Conservation (phyloP, 306 rosid species). For the Prunus mira region DNA sequence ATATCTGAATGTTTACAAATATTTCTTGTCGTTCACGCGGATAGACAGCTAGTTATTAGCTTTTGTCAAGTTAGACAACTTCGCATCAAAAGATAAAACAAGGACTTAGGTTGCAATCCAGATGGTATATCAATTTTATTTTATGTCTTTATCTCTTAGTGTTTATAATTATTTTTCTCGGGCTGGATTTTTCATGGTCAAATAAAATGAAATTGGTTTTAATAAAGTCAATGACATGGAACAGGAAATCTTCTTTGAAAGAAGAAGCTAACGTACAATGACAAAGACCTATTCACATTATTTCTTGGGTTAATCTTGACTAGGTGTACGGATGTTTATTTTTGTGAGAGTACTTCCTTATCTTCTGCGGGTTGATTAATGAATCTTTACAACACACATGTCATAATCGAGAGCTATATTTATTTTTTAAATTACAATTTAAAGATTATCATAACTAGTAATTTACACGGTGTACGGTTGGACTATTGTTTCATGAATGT, state of each 20-base stretch:
- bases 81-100: background rate
- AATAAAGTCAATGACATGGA: background rate
- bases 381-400: no score
- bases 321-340: background rate
- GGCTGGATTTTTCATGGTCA: slow-evolving; percentile 1
- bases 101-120: no score
- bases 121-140: background rate
- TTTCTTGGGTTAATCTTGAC: slow-evolving; percentile 10
- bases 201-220: background rate
- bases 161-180: no score
- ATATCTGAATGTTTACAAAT: background rate
- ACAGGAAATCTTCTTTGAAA: background rate
- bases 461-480: background rate
- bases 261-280: background rate
- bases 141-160: no score
- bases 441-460: background rate
- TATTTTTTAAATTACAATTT: no score
- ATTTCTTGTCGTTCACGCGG: background rate
- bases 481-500: slow-evolving; percentile 1
- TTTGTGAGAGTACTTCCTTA: background rate
- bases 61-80: background rate
- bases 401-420: no score
- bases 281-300: background rate
- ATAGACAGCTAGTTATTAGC: background rate
- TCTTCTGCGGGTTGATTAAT: no score